Conservation (phyloP, 805 yeast species). For the Komagataella populi region DNA sequence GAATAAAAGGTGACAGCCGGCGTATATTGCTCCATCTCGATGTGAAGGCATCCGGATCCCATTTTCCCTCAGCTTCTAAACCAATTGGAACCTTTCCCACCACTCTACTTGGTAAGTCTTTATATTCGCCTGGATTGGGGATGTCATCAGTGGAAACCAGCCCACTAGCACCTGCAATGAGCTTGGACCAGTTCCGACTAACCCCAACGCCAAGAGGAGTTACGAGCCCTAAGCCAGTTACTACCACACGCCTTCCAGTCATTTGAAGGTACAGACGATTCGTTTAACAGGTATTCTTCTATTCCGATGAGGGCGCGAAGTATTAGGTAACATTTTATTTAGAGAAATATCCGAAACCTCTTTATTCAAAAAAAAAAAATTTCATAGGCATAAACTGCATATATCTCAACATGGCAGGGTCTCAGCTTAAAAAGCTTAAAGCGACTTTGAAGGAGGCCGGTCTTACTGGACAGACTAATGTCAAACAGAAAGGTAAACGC, state of each 20-base stretch:
- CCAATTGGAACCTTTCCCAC: slow-evolving; percentile 47
- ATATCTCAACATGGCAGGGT: slow-evolving; percentile 50
- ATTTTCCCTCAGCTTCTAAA: slow-evolving; percentile 24
- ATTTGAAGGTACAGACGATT: too few species aligned
- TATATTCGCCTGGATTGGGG: slow-evolving; percentile 31
- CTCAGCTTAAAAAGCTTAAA: slow-evolving; percentile 75
- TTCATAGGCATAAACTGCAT: neutral
- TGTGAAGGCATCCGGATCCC: slow-evolving; percentile 42
- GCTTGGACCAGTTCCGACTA: slow-evolving; percentile 34
- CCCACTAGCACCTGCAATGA: slow-evolving; percentile 43
- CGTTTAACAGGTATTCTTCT: neutral
- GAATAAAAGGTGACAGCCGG: slow-evolving; percentile 58
- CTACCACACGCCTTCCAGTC: slow-evolving; percentile 50
- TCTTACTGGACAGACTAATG: slow-evolving; percentile 73
- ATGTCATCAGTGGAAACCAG: slow-evolving; percentile 35
- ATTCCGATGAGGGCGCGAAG: neutral
- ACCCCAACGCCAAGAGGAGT: slow-evolving; percentile 78
- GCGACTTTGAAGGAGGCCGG: slow-evolving; percentile 69
- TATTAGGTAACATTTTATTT: neutral
- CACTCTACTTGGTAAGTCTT: slow-evolving; percentile 51
- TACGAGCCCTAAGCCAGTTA: slow-evolving; percentile 82
- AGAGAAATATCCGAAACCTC: neutral
- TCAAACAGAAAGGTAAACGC: slow-evolving; percentile 39
- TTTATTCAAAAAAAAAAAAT: slow-evolving; percentile 1
- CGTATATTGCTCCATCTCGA: slow-evolving; percentile 28